phyloP scores from a whole-genome alignment of 192 early-diverging fungal species.

The Dimargaris verticillata region DNA sequence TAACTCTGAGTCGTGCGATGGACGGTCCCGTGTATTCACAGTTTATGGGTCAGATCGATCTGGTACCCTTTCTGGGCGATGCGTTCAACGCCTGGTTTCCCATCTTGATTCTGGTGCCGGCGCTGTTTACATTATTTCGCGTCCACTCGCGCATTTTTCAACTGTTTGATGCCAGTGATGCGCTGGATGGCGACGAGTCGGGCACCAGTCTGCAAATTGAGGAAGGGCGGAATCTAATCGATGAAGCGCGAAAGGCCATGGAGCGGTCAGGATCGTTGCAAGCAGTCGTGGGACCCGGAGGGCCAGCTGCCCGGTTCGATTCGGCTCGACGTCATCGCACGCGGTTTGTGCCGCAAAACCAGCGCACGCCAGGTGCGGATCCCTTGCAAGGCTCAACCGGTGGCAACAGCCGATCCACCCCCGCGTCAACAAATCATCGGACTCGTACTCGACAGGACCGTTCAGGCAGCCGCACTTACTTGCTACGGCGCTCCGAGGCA shows the following conservation, averaged over 20 bases:
- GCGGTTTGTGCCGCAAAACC: no score
- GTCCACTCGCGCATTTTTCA: slow-evolving; percentile 66
- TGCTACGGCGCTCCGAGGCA: background rate
- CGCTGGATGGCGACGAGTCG: slow-evolving; percentile 17
- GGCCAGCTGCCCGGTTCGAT: background rate
- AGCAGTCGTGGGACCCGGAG: background rate
- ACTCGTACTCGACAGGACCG: background rate
- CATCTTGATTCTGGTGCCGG: slow-evolving; percentile 65
- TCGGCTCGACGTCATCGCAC: no score
- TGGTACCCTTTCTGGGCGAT: slow-evolving; percentile 81
- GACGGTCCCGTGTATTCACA: slow-evolving; percentile 34
- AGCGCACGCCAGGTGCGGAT: no score
- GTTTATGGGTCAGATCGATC: slow-evolving; percentile 66
- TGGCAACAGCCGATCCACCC: no score
- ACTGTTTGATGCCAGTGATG: slow-evolving; percentile 23
- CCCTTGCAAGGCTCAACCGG: no score
- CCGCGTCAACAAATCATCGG: no score
- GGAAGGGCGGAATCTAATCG: slow-evolving; percentile 25
- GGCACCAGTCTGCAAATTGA: slow-evolving; percentile 21
- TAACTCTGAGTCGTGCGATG: slow-evolving; percentile 43
- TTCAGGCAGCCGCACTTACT: background rate
- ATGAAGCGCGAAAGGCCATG: slow-evolving; percentile 22
- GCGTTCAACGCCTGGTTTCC: slow-evolving; percentile 79
- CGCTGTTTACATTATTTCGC: slow-evolving; percentile 57
- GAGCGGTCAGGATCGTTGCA: slow-evolving; percentile 15